Evolutionary conservation across 768 basidiomycete genomes (phyloP), one percentile per base, ranked within the genome.

Genomic region (Hericium coralloides): DNA sequence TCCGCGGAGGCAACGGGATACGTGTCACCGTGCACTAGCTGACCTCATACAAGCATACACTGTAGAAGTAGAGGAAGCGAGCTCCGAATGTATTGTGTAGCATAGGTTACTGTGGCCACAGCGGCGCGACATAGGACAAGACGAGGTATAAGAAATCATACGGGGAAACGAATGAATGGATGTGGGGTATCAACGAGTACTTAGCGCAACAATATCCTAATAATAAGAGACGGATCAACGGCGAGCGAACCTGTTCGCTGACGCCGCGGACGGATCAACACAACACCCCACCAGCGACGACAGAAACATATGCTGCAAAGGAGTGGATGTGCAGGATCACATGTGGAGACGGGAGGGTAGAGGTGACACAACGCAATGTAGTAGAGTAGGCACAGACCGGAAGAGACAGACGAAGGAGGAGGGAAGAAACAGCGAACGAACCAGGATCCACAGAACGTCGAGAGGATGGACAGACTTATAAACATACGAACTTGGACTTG

Each of bases 401-500:
- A 49, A 26, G 17, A 22, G 25, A 26, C 22, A 52, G 17, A 36
- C 51, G 51, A 37, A 22, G 15, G 51, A 17, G 6, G 17, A n/a
- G 15, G 31, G 25, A 12, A 31, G 51, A 38, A 22, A 20, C 48
- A 22, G 48, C 14, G 25, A 49, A 49, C 17, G 25, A 23, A 22
- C 5, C 17, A 25, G 4, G 26, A 25, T 17, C 26, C 49, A 50
- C 12, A 23, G 25, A 50, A 26, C 48, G 25, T 12, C 14, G 17
- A n/a, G 17, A 52, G 52, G 15, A 38, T 38, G 36, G 38, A 37
- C 26, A 23, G 58, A 55, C 60, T 79, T 77, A 93, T 70, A 93
- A 79, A 72, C 91, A 93, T 54, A 86, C 88, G 71, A 92, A 95
- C 74, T 95, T 95, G 60, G 90, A 92, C 76, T 92, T 94, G 59